Evolutionary conservation across 2,329 filamentous ascomycete species (phyloP).

Genomic region (Bertia moriformis): DNA sequence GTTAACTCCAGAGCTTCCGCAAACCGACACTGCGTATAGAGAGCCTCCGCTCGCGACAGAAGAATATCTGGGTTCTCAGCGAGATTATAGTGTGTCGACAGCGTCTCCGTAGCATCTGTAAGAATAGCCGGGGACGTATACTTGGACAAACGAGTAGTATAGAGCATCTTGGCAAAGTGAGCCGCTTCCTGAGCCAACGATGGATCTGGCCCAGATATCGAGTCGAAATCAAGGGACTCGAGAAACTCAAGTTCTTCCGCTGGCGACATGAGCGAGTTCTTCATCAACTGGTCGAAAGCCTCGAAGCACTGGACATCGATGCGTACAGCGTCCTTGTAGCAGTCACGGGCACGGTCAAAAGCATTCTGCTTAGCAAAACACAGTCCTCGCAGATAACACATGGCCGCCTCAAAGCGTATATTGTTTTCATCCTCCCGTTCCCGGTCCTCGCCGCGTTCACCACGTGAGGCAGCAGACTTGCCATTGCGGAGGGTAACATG

Average conservation of each 20-base stretch:
- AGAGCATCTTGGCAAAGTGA: slow-evolving; percentile 60
- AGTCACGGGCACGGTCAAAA: slow-evolving; percentile 64
- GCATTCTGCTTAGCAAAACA: slow-evolving; percentile 65
- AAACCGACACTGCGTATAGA: slow-evolving; percentile 61
- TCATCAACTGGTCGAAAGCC: slow-evolving; percentile 65
- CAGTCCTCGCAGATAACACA: slow-evolving; percentile 60
- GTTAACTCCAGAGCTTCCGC: slow-evolving; percentile 38
- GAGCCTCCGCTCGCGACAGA: slow-evolving; percentile 53
- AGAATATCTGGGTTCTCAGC: slow-evolving; percentile 55
- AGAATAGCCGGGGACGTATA: slow-evolving; percentile 57
- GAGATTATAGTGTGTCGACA: slow-evolving; percentile 60
- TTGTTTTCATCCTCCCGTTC: slow-evolving; percentile 39
- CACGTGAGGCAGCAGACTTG: neutral
- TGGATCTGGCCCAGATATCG: slow-evolving; percentile 32
- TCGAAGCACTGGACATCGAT: slow-evolving; percentile 69
- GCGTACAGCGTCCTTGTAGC: slow-evolving; percentile 62
- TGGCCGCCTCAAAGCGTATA: slow-evolving; percentile 57
- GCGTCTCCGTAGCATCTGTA: slow-evolving; percentile 50
- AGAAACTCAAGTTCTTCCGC: slow-evolving; percentile 60
- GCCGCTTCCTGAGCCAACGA: slow-evolving; percentile 51
- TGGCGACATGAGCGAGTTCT: slow-evolving; percentile 57
- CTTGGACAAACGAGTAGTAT: slow-evolving; percentile 61
- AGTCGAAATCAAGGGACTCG: slow-evolving; percentile 57
- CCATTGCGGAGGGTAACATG: slow-evolving; percentile 1
- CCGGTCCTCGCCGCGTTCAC: neutral